These are phyloP conservation scores for Flaveria brownii DNA, from an alignment of 129 eudicot genomes.

Conservation along the genomic window DNA sequence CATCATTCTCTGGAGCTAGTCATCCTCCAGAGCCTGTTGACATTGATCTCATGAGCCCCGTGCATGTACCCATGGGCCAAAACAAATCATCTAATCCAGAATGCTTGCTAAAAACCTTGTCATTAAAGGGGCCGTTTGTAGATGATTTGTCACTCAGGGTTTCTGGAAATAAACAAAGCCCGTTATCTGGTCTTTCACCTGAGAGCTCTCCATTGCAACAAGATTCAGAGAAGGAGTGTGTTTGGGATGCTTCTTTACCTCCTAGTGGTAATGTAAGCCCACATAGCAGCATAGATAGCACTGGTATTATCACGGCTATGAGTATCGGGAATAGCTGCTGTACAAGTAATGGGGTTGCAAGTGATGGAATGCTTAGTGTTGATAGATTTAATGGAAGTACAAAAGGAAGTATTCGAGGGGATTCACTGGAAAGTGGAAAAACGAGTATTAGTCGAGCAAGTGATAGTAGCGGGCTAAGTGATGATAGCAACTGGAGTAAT, in stretches of 20 bases:
- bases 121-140: conserved; percentile 58
- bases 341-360: conserved; percentile 38
- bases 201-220: conserved; percentile 37
- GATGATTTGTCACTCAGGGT: conserved; percentile 59
- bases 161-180: conserved; percentile 46
- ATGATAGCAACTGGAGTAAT: conserved; percentile 88
- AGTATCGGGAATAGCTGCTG: conserved; percentile 33
- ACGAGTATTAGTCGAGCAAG: conserved; percentile 84
- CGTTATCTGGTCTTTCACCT: conserved; percentile 41
- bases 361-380: conserved; percentile 76
- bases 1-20: conserved; percentile 75
- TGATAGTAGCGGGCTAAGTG: conserved; percentile 87
- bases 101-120: conserved; percentile 49
- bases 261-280: conserved; percentile 86
- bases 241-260: conserved; percentile 88
- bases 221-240: conserved; percentile 67
- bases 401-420: conserved; percentile 66
- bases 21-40: conserved; percentile 85
- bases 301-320: conserved; percentile 14
- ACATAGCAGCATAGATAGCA: conserved; percentile 49
- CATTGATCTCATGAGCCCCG: conserved; percentile 60
- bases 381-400: conserved; percentile 55
- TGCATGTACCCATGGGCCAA: conserved; percentile 60
- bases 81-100: conserved; percentile 43
- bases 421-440: conserved; percentile 70